Base-by-base conservation (phyloP, 257 asterid species). In the Primulina eburnea region DNA sequence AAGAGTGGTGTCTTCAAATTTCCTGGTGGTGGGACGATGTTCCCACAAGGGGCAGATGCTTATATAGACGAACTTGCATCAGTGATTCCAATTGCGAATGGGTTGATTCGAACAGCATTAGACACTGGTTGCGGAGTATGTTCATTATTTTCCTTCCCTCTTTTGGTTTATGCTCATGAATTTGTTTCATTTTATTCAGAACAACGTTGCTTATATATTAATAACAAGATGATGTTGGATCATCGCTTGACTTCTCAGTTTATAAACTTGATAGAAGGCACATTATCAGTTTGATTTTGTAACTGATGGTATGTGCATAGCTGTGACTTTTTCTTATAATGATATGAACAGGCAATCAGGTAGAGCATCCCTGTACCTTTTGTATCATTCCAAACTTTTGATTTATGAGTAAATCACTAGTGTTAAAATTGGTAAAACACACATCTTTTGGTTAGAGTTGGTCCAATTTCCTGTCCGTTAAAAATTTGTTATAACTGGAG, bases 11-110 rank as follows among this genome's bases (percentile, higher is more conserved):
- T 88, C 37, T 88, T 92, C 78, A 92, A 86, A 69, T 92, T 92
- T 77, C 98, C 98, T 1, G 98, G 98, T 74, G 98, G 98, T 30
- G 98, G 98, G 78, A 92, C 98, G 0, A 89, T 89, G 98, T 92
- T 92, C 73, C 98, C 98, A 67, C 87, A 84, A 52, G 98, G 98
- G 66, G 98, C 98, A 6, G 92, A 92, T 76, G 90, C 92, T 2
- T 92, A 92, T 71, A 89, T 92, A 5, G 85, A 89, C 63, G 94
- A 92, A 75, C 95, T 92, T 70, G 98, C 92, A 30, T 72, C 77
- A 0, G 90, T 88, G 60, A 79, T 92, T 72, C 96, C 96, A 5
- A 80, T 92, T 35, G 75, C 71, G 14, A 80, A 87, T 77, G 98
- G 98, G 64, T 66, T 89, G 47, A 83, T 92, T 67, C 78, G 98